phyloP scores from a whole-genome alignment of 768 basidiomycete genomes.

The Termitomyces sp. region DNA sequence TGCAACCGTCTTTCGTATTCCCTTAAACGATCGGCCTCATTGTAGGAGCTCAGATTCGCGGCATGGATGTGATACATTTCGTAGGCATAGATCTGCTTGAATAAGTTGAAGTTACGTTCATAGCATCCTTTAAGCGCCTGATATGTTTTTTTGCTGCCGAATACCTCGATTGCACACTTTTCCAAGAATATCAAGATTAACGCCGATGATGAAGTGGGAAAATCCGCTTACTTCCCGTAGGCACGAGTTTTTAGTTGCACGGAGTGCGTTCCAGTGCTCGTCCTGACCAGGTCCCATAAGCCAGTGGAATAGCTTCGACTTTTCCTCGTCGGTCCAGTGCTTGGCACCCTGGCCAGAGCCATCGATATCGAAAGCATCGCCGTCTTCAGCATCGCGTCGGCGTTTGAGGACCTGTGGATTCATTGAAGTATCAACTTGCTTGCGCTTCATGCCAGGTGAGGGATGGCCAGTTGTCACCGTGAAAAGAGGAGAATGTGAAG shows the following conservation, averaged over 20 bases:
- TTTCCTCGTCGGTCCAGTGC: constrained; percentile 85
- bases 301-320: constrained; percentile 74
- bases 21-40: constrained; percentile 62
- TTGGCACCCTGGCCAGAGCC: constrained; percentile 62
- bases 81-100: constrained; percentile 78
- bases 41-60: constrained; percentile 33
- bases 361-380: constrained; percentile 42
- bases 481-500: constrained; percentile 38
- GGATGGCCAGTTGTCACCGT: constrained; percentile 27
- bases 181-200: background rate
- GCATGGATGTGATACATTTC: constrained; percentile 48
- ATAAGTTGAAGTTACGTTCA: constrained; percentile 80
- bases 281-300: constrained; percentile 70
- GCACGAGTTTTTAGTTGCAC: constrained; percentile 80
- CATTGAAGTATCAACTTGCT: constrained; percentile 40
- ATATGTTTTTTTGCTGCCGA: constrained; percentile 75
- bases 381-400: constrained; percentile 42
- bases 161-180: constrained; percentile 71
- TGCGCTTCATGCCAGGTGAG: constrained; percentile 47
- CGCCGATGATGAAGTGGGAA: background rate
- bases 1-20: constrained; percentile 74
- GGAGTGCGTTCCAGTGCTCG: constrained; percentile 75
- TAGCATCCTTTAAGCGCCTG: constrained; percentile 84
- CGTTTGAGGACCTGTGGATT: constrained; percentile 40
- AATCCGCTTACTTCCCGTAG: constrained; percentile 58